These are phyloP conservation scores for Neofusicoccum umdonicola DNA, from an alignment of 2,329 filamentous ascomycete genomes.

Conservation along the genomic window DNA sequence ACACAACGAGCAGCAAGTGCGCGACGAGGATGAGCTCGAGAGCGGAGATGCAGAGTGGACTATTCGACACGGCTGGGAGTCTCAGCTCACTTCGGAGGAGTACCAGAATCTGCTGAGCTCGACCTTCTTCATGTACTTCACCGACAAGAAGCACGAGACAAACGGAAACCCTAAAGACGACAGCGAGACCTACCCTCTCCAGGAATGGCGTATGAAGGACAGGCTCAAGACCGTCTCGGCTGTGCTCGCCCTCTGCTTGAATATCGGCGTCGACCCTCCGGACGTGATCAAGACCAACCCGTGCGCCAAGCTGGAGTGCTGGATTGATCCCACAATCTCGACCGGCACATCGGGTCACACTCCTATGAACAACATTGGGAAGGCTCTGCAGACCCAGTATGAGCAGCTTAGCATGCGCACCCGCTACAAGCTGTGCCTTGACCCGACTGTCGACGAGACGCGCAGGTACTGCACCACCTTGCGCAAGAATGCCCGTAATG, in stretches of 20 bases:
- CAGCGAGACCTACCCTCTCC: constrained; percentile 56
- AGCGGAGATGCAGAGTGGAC: constrained; percentile 52
- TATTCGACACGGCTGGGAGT: constrained; percentile 84
- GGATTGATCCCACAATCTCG: constrained; percentile 85
- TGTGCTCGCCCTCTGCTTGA: constrained; percentile 88
- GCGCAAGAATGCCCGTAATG: constrained; percentile 89
- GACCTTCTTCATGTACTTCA: constrained; percentile 99
- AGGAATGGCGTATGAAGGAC: constrained; percentile 98
- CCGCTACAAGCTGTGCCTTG: constrained; percentile 95
- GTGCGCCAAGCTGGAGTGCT: constrained; percentile 90
- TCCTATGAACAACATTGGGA: constrained; percentile 90
- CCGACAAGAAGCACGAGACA: constrained; percentile 94
- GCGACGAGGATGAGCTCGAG: constrained; percentile 34
- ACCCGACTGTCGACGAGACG: constrained; percentile 94
- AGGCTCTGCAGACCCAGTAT: constrained; percentile 93
- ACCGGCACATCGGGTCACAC: constrained; percentile 70
- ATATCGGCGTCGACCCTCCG: constrained; percentile 95
- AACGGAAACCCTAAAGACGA: constrained; percentile 76
- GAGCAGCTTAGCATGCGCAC: constrained; percentile 92
- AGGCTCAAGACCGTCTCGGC: constrained; percentile 95
- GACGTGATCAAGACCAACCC: constrained; percentile 95
- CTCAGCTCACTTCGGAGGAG: constrained; percentile 86
- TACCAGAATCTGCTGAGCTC: constrained; percentile 81
- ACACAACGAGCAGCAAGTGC: constrained; percentile 27
- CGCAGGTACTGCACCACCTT: constrained; percentile 93